Percentiles rank a stretch among this genome's conserved stretches.
phyloP scores from a whole-genome alignment of 2,329 filamentous ascomycete species.

The Aciculosporium take region DNA sequence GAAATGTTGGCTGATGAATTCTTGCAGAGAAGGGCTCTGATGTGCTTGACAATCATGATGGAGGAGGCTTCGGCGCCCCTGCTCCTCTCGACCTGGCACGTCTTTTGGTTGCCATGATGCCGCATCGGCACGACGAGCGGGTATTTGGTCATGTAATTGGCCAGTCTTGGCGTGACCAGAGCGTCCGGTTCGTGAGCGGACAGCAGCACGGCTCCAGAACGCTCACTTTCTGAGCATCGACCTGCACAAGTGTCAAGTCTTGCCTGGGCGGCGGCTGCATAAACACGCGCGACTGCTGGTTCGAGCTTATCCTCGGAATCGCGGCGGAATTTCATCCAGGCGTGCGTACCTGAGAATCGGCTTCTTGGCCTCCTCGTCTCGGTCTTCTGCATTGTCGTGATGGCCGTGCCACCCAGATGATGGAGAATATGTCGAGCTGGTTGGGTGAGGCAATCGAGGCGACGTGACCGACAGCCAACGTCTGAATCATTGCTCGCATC shows the following conservation, averaged over 20 bases:
- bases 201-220: background rate
- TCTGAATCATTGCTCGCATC: background rate
- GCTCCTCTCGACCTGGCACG: background rate
- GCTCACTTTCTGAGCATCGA: background rate
- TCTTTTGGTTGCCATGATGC: background rate
- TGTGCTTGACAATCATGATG: background rate
- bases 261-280: background rate
- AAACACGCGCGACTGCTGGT: background rate
- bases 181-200: background rate
- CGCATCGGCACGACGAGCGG: background rate
- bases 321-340: background rate
- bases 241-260: background rate
- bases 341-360: background rate
- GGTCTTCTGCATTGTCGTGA: background rate
- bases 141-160: background rate
- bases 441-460: background rate
- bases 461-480: background rate
- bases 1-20: background rate
- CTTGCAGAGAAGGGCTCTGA: background rate
- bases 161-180: background rate
- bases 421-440: background rate
- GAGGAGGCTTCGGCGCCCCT: background rate
- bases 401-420: background rate
- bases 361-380: background rate
- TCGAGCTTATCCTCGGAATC: background rate